Percentiles rank a stretch among this genome's conserved stretches.
These are phyloP conservation scores for Verticillium longisporum DNA, from an alignment of 2,329 filamentous ascomycete genomes.

Conservation along the genomic window DNA sequence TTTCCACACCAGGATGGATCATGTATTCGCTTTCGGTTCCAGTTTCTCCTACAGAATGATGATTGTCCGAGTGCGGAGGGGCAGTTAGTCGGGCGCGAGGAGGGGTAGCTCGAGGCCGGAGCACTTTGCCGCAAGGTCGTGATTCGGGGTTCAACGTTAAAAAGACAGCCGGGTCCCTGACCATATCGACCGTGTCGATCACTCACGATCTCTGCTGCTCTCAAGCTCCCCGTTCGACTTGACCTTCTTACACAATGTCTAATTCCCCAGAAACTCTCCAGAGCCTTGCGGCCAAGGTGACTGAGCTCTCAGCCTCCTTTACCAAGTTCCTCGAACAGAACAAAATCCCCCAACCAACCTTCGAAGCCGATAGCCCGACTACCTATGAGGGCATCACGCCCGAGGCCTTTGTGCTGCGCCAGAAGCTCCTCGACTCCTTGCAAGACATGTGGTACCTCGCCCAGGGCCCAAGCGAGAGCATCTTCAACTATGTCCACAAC, in stretches of 20 bases:
- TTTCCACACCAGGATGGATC: neutral
- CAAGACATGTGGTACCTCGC: conserved; percentile 38
- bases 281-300: conserved; percentile 35
- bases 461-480: conserved; percentile 41
- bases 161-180: neutral
- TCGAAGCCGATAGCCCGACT: conserved; percentile 34
- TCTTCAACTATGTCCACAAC: conserved; percentile 36
- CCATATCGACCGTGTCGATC: neutral
- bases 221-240: neutral
- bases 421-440: conserved; percentile 35
- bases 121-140: neutral
- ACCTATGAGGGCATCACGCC: conserved; percentile 32
- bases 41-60: neutral
- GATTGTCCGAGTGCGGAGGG: neutral
- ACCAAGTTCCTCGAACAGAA: conserved; percentile 32
- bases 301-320: conserved; percentile 33
- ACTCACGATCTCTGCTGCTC: neutral
- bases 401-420: conserved; percentile 36
- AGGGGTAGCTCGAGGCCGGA: neutral
- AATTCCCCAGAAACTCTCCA: conserved; percentile 28
- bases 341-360: conserved; percentile 32
- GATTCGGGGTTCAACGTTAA: neutral
- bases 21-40: neutral
- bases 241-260: conserved; percentile 16
- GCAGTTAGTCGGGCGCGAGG: neutral